phyloP scores from a whole-genome alignment of 2,329 filamentous ascomycete species.

The Verticillium nonalfalfae region DNA sequence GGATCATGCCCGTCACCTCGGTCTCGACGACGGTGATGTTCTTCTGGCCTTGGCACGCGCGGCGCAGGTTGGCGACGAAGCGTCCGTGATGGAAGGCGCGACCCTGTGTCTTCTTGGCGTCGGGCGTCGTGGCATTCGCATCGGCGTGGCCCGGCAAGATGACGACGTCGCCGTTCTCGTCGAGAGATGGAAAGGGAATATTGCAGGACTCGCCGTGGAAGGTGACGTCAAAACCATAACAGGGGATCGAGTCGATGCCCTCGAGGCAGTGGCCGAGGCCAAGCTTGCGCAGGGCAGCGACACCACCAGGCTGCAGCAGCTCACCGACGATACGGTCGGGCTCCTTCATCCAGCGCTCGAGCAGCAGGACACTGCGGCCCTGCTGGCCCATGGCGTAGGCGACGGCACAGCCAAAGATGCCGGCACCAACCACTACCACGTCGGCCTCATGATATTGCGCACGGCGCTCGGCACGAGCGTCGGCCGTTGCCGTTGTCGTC shows the following conservation, averaged over 20 bases:
- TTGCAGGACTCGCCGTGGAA: conserved; percentile 68
- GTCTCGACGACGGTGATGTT: conserved; percentile 92
- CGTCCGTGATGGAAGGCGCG: conserved; percentile 88
- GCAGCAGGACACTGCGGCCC: conserved; percentile 81
- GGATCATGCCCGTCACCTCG: conserved; percentile 71
- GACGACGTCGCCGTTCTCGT: conserved; percentile 35
- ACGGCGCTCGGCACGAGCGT: conserved; percentile 40
- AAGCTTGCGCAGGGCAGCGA: conserved; percentile 71
- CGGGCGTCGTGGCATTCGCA: conserved; percentile 10
- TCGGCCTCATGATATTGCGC: conserved; percentile 61
- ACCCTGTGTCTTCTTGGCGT: conserved; percentile 49
- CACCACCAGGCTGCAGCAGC: conserved; percentile 86
- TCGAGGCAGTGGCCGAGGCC: conserved; percentile 80
- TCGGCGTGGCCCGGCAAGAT: conserved; percentile 11
- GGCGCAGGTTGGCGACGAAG: conserved; percentile 78
- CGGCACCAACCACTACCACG: conserved; percentile 86
- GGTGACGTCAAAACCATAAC: conserved; percentile 81
- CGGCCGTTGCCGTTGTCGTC: conserved; percentile 18
- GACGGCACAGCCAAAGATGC: conserved; percentile 80
- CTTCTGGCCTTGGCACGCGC: conserved; percentile 64
- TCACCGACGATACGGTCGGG: conserved; percentile 96
- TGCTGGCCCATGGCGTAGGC: conserved; percentile 82
- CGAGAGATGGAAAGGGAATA: conserved; percentile 72
- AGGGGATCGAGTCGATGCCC: conserved; percentile 77
- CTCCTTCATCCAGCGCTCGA: conserved; percentile 85